A percentile compares a stretch with the other conserved stretches of the same genome.
phyloP scores from a whole-genome alignment of 257 asterid genomes.

The Petrea volubilis region DNA sequence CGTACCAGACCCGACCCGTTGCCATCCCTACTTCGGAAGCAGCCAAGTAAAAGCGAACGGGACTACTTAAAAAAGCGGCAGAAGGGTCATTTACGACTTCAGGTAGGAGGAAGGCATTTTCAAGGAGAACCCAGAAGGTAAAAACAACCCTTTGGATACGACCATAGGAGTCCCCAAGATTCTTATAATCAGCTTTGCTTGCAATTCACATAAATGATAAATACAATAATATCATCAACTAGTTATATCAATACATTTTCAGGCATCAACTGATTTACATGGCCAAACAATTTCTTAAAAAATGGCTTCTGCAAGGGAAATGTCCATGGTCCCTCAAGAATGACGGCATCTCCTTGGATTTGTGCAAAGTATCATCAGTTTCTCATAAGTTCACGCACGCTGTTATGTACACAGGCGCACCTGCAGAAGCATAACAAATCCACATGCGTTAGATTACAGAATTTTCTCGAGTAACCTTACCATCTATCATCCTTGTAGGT shows the following conservation, averaged over 20 bases:
- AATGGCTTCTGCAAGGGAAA: not conserved
- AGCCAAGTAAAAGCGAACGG: too few species aligned
- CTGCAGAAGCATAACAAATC: conserved; percentile 14
- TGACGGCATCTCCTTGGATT: conserved; percentile 13
- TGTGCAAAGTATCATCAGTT: conserved; percentile 19
- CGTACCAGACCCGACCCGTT: too few species aligned
- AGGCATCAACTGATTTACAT: conserved; percentile 11
- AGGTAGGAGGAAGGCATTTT: too few species aligned
- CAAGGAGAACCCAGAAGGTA: too few species aligned
- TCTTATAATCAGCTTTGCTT: too few species aligned
- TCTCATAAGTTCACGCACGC: conserved; percentile 14
- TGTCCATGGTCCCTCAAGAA: conserved; percentile 24
- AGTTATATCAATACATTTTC: conserved; percentile 9
- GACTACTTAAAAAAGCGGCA: too few species aligned
- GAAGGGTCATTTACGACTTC: too few species aligned
- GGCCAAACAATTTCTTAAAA: conserved; percentile 7
- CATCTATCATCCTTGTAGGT: not conserved
- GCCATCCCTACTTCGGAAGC: too few species aligned
- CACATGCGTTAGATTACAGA: not conserved
- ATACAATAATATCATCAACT: not conserved
- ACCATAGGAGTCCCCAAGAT: too few species aligned
- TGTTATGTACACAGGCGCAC: conserved; percentile 26
- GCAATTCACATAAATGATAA: conserved; percentile 1
- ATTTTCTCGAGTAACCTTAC: not conserved
- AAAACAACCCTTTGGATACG: too few species aligned